These are phyloP conservation scores for Buxus sempervirens DNA, from an alignment of 164 flowering plant species.

Conservation along the genomic window DNA sequence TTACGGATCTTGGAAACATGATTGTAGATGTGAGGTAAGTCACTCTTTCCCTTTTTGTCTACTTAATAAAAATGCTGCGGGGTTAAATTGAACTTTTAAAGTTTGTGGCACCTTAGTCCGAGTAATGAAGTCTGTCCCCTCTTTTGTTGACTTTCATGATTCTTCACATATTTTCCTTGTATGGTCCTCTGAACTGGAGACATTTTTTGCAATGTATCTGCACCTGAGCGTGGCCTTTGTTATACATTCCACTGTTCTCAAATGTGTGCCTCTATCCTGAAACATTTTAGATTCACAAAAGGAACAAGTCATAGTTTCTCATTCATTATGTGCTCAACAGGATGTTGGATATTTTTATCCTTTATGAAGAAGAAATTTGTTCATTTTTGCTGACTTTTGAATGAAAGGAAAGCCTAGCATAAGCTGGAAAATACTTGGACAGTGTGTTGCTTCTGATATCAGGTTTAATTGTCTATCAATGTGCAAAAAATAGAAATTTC, in stretches of 20 bases:
- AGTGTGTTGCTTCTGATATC: background rate
- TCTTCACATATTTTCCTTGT: too few species aligned
- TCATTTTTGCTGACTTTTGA: background rate
- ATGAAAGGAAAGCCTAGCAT: background rate
- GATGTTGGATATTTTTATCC: too few species aligned
- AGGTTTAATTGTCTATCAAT: background rate
- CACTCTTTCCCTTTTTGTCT: background rate
- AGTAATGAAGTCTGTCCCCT: background rate
- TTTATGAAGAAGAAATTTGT: background rate
- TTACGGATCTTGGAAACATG: constrained; percentile 29
- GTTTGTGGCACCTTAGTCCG: background rate
- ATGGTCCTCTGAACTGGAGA: too few species aligned
- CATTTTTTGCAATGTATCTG: too few species aligned
- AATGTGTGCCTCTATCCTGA: background rate
- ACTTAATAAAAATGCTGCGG: background rate
- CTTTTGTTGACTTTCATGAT: background rate
- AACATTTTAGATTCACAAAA: background rate
- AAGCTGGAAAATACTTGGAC: background rate
- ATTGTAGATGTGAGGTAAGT: constrained; percentile 28
- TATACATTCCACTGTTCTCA: background rate
- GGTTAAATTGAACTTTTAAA: background rate
- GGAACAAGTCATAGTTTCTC: background rate
- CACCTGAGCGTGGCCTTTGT: too few species aligned
- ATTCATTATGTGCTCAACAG: too few species aligned
- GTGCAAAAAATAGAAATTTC: background rate